Evolutionary conservation across 352 stramenopile genomes (phyloP).

Genomic region (Globisporangium yorkense): DNA sequence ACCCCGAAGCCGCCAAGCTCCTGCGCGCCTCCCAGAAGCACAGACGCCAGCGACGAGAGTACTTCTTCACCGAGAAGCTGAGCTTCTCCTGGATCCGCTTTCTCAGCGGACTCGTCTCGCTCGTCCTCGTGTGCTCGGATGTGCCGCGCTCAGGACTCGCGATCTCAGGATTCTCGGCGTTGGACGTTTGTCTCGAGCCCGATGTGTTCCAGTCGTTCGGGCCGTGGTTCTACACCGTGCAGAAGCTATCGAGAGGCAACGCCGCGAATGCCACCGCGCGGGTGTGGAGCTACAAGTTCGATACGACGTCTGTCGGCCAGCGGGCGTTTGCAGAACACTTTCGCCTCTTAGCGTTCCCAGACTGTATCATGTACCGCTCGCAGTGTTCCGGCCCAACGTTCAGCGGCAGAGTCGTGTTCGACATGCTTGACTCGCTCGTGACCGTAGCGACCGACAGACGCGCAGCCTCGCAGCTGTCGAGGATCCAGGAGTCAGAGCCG

Average conservation of each 20-base stretch:
- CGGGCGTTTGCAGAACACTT: constrained; percentile 22
- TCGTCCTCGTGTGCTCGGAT: constrained; percentile 26
- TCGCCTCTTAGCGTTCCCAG: constrained; percentile 13
- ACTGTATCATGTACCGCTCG: constrained; percentile 24
- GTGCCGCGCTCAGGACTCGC: constrained; percentile 25
- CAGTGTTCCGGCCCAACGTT: constrained; percentile 12
- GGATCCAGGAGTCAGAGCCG: not conserved
- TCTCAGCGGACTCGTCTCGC: constrained; percentile 13
- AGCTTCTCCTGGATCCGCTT: constrained; percentile 6
- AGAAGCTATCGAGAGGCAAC: not conserved
- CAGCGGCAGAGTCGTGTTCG: constrained; percentile 17
- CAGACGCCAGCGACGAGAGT: not conserved
- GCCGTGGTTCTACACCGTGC: constrained; percentile 5
- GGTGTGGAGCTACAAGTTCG: constrained; percentile 35
- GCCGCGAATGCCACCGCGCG: constrained; percentile 8
- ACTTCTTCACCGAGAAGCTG: constrained; percentile 4
- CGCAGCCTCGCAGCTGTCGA: not conserved
- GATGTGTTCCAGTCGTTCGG: constrained; percentile 20
- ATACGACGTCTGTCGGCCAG: constrained; percentile 27
- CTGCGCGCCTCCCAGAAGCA: constrained; percentile 1
- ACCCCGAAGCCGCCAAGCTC: not conserved
- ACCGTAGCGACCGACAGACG: constrained; percentile 4
- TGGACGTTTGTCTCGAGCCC: constrained; percentile 22
- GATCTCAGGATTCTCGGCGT: constrained; percentile 10
- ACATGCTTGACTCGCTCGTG: constrained; percentile 29